A percentile compares a stretch with the other conserved stretches of the same genome.
These are phyloP conservation scores for Arctium lappa DNA, from an alignment of 129 eudicot species.

Conservation along the genomic window DNA sequence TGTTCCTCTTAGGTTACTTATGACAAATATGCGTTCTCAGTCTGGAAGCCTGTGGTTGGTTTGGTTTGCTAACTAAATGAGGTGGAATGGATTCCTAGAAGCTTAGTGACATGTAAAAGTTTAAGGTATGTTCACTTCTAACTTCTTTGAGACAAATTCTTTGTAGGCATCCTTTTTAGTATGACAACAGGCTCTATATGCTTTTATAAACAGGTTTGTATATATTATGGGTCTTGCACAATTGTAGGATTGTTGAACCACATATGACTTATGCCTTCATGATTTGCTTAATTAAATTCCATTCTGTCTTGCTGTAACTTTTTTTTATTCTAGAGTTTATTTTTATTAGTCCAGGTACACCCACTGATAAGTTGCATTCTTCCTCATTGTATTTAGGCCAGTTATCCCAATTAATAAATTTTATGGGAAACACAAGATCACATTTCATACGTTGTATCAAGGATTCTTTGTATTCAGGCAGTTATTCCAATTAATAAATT, in stretches of 20 bases:
- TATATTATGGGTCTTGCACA: not conserved
- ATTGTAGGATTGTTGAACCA: not conserved
- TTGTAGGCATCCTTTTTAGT: not conserved
- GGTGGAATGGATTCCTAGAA: constrained; percentile 92
- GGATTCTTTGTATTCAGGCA: not conserved
- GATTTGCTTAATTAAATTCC: not conserved
- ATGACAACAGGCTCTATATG: too few species aligned
- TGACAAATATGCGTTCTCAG: constrained; percentile 55
- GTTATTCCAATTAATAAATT: too few species aligned
- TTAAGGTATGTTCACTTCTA: constrained; percentile 51
- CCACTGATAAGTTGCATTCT: constrained; percentile 17
- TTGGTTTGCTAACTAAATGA: constrained; percentile 46
- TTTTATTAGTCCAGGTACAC: not conserved
- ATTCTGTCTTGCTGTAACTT: not conserved
- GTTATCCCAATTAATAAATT: constrained; percentile 80
- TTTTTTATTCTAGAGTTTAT: not conserved
- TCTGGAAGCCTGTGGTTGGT: constrained; percentile 64
- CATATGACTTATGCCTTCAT: not conserved
- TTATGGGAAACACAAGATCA: constrained; percentile 79
- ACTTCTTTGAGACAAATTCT: not conserved
- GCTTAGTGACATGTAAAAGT: constrained; percentile 75
- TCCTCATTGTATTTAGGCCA: constrained; percentile 43
- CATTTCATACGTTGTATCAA: constrained; percentile 95
- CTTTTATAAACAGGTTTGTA: not conserved
- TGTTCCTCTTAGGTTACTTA: constrained; percentile 53